These are phyloP conservation scores for Claviceps citrina DNA, from an alignment of 2,329 filamentous ascomycete species.

Conservation along the genomic window DNA sequence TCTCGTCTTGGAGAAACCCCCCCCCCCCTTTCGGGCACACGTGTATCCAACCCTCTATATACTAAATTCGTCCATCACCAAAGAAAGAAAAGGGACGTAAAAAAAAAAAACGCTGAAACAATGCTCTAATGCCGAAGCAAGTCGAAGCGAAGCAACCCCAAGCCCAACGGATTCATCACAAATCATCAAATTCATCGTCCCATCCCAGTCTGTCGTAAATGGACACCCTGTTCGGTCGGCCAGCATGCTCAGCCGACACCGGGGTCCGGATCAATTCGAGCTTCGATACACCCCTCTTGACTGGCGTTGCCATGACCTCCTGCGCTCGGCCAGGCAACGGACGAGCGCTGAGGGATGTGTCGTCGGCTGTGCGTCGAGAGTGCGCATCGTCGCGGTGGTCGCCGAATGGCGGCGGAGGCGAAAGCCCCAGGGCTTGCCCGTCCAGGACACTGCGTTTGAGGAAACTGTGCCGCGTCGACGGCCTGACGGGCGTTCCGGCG, in stretches of 20 bases:
- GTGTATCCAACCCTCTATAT: no score
- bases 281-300: slow-evolving; percentile 17
- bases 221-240: slow-evolving; percentile 19
- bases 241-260: slow-evolving; percentile 6
- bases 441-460: no score
- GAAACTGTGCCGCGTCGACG: slow-evolving; percentile 14
- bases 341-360: slow-evolving; percentile 9
- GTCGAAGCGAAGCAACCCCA: no score
- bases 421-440: no score
- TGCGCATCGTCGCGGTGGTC: slow-evolving; percentile 5
- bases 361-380: slow-evolving; percentile 8
- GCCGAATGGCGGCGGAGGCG: slow-evolving; percentile 22
- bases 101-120: slow-evolving; percentile 6
- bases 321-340: slow-evolving; percentile 8
- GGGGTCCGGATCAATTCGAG: slow-evolving; percentile 8
- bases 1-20: no score
- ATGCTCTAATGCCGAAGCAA: background rate
- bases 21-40: no score
- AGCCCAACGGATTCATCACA: slow-evolving; percentile 22
- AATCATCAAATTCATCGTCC: slow-evolving; percentile 40
- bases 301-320: slow-evolving; percentile 24
- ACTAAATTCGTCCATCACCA: no score
- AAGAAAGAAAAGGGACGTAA: background rate
- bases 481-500: slow-evolving; percentile 17
- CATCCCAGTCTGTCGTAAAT: slow-evolving; percentile 42